These are phyloP conservation scores for Leccinum uliginosum DNA, from an alignment of 768 basidiomycete species.

Conservation along the genomic window DNA sequence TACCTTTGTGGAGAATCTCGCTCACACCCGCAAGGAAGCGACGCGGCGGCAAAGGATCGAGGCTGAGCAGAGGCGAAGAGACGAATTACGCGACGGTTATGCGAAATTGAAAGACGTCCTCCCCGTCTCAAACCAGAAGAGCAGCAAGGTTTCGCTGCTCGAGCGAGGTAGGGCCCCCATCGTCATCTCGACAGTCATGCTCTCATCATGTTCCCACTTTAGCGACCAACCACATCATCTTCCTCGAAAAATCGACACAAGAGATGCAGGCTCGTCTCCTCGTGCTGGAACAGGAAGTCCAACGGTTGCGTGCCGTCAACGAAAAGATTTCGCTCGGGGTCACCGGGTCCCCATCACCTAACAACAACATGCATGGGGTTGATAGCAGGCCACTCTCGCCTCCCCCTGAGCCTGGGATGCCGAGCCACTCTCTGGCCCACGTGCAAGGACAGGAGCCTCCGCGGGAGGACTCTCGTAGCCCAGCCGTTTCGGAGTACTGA, in stretches of 20 bases:
- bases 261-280: conserved; percentile 66
- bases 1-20: conserved; percentile 64
- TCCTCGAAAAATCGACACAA: conserved; percentile 68
- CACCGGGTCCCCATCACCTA: conserved; percentile 53
- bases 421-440: conserved; percentile 48
- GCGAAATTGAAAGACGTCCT: conserved; percentile 83
- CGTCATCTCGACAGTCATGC: not conserved
- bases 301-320: conserved; percentile 68
- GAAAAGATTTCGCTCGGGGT: conserved; percentile 77
- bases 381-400: conserved; percentile 58
- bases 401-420: conserved; percentile 51
- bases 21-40: conserved; percentile 77
- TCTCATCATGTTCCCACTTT: conserved; percentile 14
- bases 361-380: conserved; percentile 36
- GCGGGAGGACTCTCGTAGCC: conserved; percentile 55
- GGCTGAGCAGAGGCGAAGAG: conserved; percentile 84
- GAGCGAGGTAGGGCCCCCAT: conserved; percentile 67
- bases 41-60: conserved; percentile 82
- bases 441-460: conserved; percentile 59
- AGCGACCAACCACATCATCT: conserved; percentile 79
- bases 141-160: conserved; percentile 83
- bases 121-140: conserved; percentile 85
- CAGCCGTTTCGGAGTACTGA: conserved; percentile 31
- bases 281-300: conserved; percentile 63
- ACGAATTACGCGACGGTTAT: conserved; percentile 88